Base-by-base conservation (phyloP, 2,329 filamentous ascomycete genomes). In the Juglanconis sp. region DNA sequence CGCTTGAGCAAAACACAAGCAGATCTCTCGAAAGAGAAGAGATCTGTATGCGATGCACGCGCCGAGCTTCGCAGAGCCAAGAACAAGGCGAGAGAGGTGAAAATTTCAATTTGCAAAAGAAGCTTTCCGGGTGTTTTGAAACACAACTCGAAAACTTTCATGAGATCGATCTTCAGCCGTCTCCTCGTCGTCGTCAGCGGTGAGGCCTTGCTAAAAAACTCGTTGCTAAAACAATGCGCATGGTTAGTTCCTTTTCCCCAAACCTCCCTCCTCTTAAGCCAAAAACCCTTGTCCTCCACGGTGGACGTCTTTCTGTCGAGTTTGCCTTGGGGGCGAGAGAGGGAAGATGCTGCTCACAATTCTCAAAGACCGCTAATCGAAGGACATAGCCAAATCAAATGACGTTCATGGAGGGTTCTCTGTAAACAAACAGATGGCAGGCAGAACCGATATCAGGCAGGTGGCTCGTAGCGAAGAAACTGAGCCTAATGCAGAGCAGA, bases 21-120 rank as follows among this genome's bases (percentile, higher is more conserved):
- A 70, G 64, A 68, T 66, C 67, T 68, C 63, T 65, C 65, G 66
- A 68, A 69, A 64, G 68, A 65, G 66, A 68, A 30, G 46, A 47
- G 10, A 10, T 30, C 24, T 13, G 68, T 67, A 63, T 44, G 67
- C 62, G 66, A 67, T 65, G 66, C 61, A 62, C 57, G 58, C 57
- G 50, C 56, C 60, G 47, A 52, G 60, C 54, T 51, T 56, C 42
- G 46, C 46, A 51, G 44, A 34, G 35, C 57, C 31, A 55, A 49
- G 54, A 24, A 54, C 50, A 53, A 35, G 36, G 48, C 46, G 42
- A 57, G 58, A 38, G 17, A 55, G 17, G 50, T 47, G 51, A 54
- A 42, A 53, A 36, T 1, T 53, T 60, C 31, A 35, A 42, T 31
- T 31, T 48, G 24, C 31, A 57, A 53, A 46, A 38, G 40, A 60